Base-by-base conservation (phyloP, 2,329 filamentous ascomycete species). In the Alternaria burnsii region DNA sequence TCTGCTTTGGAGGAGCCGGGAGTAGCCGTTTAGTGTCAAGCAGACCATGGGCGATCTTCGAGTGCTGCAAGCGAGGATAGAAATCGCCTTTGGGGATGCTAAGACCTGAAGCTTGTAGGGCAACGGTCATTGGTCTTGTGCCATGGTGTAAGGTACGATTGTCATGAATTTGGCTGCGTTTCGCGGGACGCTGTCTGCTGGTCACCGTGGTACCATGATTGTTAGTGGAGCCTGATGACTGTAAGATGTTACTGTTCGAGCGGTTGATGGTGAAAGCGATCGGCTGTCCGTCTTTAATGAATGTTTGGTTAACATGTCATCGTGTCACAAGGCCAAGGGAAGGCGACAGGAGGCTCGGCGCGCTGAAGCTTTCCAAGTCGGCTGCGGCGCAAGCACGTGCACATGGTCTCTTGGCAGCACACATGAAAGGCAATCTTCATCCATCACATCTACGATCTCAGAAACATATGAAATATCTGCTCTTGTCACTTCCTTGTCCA, bases 1-100 rank as follows among this genome's bases (percentile, higher is more conserved):
- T 60, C 32, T 18, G 58, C 34, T 4, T 26, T 57, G 41, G 46
- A 40, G 26, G 24, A 24, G 26, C 58, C 40, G 58, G 43, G 44
- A 34, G 36, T 50, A 44, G 22, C 43, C 36, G 14, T 54, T 16
- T 30, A 38, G 20, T 26, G 30, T 56, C 24, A n/a, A 43, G 32
- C 42, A 36, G 12, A 12, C 20, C 40, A 24, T 4, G 11, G 18
- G 20, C 14, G 11, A 42, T 42, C 40, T n/a, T 38, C 16, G 1
- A 12, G 32, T 34, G 6, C 16, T 34, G 32, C 14, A 34, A 14
- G 32, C 32, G 32, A 34, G 14, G 7, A 34, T 16, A 34, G 0
- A 34, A 5, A 5, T 16, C 1, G 32, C 7, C 32, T 34, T 34
- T 14, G 5, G 11, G 5, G 32, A 5, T 34, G 14, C 12, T 34